phyloP scores from a whole-genome alignment of 257 asterid species.

The Marsdenia floribunda region DNA sequence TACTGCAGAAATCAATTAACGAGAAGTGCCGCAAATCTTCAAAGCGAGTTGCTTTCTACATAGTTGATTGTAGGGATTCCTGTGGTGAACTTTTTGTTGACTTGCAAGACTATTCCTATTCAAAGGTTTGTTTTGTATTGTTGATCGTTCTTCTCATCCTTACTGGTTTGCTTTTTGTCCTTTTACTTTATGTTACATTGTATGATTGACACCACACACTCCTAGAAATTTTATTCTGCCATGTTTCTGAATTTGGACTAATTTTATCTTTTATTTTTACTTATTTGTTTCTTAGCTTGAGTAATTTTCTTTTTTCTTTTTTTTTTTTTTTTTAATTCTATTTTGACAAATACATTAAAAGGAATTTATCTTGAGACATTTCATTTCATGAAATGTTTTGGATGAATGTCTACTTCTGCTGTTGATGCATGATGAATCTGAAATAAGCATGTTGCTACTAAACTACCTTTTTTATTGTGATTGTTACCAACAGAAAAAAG shows the following conservation, averaged over 20 bases:
- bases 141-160: neutral
- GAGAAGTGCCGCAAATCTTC: slow-evolving; percentile 78
- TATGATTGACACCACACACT: neutral
- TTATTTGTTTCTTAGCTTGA: neutral
- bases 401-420: neutral
- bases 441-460: slow-evolving; percentile 1
- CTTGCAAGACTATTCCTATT: slow-evolving; percentile 71
- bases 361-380: neutral
- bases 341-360: neutral
- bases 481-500: slow-evolving; percentile 50
- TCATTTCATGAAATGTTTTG: neutral
- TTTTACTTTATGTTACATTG: neutral
- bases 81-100: slow-evolving; percentile 97
- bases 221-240: no score
- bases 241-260: neutral
- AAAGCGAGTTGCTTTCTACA: slow-evolving; percentile 77
- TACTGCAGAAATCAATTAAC: slow-evolving; percentile 70
- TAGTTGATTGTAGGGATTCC: slow-evolving; percentile 88
- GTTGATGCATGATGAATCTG: neutral
- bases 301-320: neutral
- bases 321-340: neutral
- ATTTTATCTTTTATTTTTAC: slow-evolving; percentile 11
- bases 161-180: neutral
- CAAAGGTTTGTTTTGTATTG: slow-evolving; percentile 50
- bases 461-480: slow-evolving; percentile 17